phyloP scores from a whole-genome alignment of 2,329 filamentous ascomycete genomes.

The Penicillium italicum region DNA sequence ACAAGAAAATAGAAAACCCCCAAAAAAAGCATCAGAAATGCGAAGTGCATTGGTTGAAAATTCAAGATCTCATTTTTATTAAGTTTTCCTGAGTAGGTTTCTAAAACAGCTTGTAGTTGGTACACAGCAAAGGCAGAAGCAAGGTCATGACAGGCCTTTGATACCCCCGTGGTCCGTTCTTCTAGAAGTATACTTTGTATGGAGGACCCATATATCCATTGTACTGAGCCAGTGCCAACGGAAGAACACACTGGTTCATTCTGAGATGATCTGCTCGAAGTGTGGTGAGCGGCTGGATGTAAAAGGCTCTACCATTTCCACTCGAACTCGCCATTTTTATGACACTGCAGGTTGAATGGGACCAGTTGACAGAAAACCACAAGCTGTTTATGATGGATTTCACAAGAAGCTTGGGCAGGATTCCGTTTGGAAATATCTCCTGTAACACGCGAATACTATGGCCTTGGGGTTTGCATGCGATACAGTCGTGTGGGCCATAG shows the following conservation, averaged over 20 bases:
- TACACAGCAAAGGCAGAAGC: neutral
- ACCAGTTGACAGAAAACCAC: no score
- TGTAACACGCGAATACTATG: no score
- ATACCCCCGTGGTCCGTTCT: neutral
- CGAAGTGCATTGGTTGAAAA: neutral
- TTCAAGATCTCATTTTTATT: neutral
- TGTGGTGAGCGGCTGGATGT: no score
- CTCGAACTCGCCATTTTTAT: no score
- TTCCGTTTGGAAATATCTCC: no score
- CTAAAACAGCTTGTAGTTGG: neutral
- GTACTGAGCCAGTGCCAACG: neutral
- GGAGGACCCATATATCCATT: neutral
- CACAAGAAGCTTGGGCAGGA: no score
- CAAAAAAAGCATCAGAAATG: neutral
- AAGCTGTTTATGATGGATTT: no score
- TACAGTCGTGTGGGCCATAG: no score
- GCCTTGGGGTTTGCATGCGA: no score
- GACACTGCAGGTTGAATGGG: no score
- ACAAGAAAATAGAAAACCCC: neutral
- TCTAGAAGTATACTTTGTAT: neutral
- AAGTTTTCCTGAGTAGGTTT: neutral
- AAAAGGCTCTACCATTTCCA: no score
- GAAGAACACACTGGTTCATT: neutral
- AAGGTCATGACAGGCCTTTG: neutral
- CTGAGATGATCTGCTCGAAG: no score